These are phyloP conservation scores for Fusarium palustre DNA, from an alignment of 2,329 filamentous ascomycete species.

Conservation along the genomic window DNA sequence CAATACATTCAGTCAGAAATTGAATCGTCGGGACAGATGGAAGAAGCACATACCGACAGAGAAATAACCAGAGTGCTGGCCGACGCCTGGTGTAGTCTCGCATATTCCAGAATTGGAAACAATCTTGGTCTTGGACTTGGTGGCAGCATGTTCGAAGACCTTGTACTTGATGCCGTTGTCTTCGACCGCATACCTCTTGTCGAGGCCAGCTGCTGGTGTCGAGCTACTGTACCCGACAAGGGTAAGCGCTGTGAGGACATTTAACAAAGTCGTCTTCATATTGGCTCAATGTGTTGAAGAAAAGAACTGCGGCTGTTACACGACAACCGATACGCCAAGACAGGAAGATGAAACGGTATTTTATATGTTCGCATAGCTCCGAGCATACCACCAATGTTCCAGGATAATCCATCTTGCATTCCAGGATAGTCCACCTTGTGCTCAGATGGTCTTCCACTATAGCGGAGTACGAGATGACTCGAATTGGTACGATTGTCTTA, in stretches of 20 bases:
- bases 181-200: slow-evolving; percentile 1
- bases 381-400: neutral
- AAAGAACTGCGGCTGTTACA: neutral
- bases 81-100: slow-evolving; percentile 68
- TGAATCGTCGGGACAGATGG: too few species aligned
- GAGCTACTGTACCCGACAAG: neutral
- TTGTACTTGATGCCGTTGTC: slow-evolving; percentile 15
- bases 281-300: neutral
- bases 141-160: slow-evolving; percentile 33
- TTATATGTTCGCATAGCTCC: neutral
- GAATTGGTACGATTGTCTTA: neutral
- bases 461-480: neutral
- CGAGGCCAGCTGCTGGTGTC: neutral
- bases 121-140: slow-evolving; percentile 30
- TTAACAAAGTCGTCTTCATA: slow-evolving; percentile 4
- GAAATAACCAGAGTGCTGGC: slow-evolving; percentile 74
- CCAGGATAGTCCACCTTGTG: neutral
- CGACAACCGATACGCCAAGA: neutral
- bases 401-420: too few species aligned
- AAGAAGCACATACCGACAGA: slow-evolving; percentile 50
- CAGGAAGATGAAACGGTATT: neutral
- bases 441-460: neutral
- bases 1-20: slow-evolving; percentile 50
- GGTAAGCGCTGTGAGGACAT: neutral
- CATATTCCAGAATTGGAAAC: slow-evolving; percentile 58